Conservation (phyloP, 139 green algal species). For the Volvox africanus region DNA sequence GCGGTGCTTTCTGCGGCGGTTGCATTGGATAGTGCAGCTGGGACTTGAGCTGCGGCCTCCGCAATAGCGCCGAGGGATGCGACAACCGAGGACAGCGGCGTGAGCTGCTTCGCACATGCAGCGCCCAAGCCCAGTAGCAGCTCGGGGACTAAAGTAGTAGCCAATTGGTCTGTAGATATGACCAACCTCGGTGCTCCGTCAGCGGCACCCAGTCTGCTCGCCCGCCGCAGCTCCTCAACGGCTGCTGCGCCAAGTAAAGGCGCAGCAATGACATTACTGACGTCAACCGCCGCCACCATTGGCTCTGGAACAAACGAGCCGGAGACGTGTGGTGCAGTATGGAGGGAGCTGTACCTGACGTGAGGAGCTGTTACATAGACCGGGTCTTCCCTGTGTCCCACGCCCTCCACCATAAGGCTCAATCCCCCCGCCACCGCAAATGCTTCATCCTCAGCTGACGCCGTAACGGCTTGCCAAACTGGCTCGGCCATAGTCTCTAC, state of each 20-base stretch:
- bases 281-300: neutral
- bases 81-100: conserved; percentile 2
- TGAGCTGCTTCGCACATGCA: neutral
- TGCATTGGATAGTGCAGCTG: neutral
- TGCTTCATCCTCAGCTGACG: neutral
- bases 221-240: neutral
- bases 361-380: neutral
- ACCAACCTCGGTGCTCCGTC: neutral
- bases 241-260: neutral
- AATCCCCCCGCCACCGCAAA: neutral
- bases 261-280: neutral
- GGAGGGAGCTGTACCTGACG: too few relatives aligned
- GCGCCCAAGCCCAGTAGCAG: neutral
- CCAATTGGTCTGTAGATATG: too few relatives aligned
- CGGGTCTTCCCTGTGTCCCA: neutral
- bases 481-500: neutral
- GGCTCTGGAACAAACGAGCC: neutral
- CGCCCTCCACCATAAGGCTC: neutral
- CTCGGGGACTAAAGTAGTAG: neutral
- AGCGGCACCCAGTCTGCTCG: neutral
- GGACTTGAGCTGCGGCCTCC: neutral
- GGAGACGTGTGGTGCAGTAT: too few relatives aligned
- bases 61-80: conserved; percentile 15
- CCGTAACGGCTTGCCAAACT: neutral
- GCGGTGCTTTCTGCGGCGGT: neutral